These are phyloP conservation scores for Anthostomella pinea DNA, from an alignment of 2,329 filamentous ascomycete species.

Conservation along the genomic window DNA sequence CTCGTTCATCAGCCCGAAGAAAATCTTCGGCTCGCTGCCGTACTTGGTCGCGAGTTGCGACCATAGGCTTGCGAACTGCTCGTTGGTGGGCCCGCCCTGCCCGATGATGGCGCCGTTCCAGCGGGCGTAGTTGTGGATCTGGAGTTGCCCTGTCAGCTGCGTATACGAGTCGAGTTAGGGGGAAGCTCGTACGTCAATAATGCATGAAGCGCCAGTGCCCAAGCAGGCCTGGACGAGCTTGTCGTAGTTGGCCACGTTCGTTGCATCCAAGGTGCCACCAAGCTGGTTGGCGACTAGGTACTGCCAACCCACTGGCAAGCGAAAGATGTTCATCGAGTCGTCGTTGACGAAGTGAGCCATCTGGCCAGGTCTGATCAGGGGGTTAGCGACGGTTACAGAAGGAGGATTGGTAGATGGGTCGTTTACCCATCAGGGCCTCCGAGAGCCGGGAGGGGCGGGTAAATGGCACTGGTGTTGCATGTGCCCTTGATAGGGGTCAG, in stretches of 20 bases:
- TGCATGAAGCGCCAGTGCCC: slow-evolving; percentile 45
- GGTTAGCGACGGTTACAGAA: not conserved
- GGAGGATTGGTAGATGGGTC: not conserved
- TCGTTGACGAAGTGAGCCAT: slow-evolving; percentile 56
- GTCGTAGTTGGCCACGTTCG: slow-evolving; percentile 46
- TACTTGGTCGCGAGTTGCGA: slow-evolving; percentile 51
- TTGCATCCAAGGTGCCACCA: slow-evolving; percentile 40
- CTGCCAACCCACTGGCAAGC: slow-evolving; percentile 50
- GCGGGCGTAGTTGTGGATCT: slow-evolving; percentile 40
- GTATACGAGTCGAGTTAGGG: not conserved
- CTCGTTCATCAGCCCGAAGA: slow-evolving; percentile 56
- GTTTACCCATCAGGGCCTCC: slow-evolving; percentile 18
- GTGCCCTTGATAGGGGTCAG: slow-evolving; percentile 18
- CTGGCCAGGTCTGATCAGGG: slow-evolving; percentile 35
- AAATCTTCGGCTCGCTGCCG: slow-evolving; percentile 39
- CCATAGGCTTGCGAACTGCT: slow-evolving; percentile 57
- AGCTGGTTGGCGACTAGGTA: slow-evolving; percentile 44
- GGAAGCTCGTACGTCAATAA: slow-evolving; percentile 41
- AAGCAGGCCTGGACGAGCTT: slow-evolving; percentile 48
- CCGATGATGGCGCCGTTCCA: slow-evolving; percentile 63
- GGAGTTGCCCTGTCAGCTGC: slow-evolving; percentile 1
- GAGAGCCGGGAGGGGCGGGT: slow-evolving; percentile 13
- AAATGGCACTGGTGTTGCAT: slow-evolving; percentile 8
- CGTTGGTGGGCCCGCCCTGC: slow-evolving; percentile 59
- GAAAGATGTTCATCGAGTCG: slow-evolving; percentile 53